phyloP scores from a whole-genome alignment of 192 early-diverging fungal species.

The Tieghemiomyces parasiticus region DNA sequence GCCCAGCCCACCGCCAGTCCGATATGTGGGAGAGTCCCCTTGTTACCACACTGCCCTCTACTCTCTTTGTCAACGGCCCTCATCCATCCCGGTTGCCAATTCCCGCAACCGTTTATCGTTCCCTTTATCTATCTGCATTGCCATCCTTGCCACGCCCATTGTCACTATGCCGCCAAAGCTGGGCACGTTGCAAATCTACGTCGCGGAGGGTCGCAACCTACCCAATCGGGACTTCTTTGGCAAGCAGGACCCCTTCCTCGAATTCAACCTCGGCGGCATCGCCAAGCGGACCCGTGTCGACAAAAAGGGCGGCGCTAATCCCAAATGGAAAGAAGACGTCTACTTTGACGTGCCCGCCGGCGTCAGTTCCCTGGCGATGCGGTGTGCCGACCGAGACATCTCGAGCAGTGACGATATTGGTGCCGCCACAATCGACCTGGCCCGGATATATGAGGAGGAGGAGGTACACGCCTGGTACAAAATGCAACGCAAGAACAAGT shows the following conservation, averaged over 20 bases:
- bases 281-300: conserved; percentile 27
- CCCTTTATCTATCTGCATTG: neutral
- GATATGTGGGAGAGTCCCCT: too few species aligned
- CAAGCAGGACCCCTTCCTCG: conserved; percentile 24
- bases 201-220: conserved; percentile 27
- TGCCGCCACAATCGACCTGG: conserved; percentile 24
- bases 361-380: conserved; percentile 23
- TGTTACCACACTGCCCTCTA: too few species aligned
- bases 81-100: too few species aligned
- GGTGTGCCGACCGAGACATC: conserved; percentile 23
- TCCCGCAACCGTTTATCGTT: too few species aligned
- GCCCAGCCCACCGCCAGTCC: too few species aligned
- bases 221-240: conserved; percentile 24
- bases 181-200: conserved; percentile 25
- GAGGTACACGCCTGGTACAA: conserved; percentile 29
- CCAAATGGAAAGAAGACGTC: conserved; percentile 29
- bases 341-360: conserved; percentile 21
- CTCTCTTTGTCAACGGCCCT: too few species aligned
- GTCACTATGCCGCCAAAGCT: neutral
- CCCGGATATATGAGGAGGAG: conserved; percentile 24
- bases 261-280: conserved; percentile 22
- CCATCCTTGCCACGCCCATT: neutral
- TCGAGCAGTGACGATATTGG: conserved; percentile 24
- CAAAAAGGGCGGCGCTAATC: conserved; percentile 29
- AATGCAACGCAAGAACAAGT: conserved; percentile 23